Percentiles rank a stretch among this genome's conserved stretches.
phyloP scores from a whole-genome alignment of 2,329 filamentous ascomycete genomes.

The Curvularia verruculosa region DNA sequence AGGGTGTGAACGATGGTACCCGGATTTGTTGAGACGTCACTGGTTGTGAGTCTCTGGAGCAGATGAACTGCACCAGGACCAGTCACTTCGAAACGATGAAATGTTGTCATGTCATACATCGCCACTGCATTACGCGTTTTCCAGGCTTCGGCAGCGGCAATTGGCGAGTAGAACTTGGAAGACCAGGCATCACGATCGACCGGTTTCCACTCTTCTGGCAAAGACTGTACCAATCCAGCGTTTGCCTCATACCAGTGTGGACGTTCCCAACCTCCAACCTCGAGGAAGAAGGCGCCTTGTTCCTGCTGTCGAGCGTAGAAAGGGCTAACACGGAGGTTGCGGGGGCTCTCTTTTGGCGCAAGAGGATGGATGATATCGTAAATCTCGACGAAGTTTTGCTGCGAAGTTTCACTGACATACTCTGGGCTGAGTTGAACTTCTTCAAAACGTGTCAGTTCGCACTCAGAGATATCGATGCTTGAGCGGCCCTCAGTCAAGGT shows the following conservation, averaged over 20 bases:
- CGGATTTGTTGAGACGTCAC: constrained; percentile 55
- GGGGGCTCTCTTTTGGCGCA: constrained; percentile 62
- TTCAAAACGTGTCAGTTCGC: constrained; percentile 66
- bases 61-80: constrained; percentile 64
- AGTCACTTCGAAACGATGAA: constrained; percentile 63
- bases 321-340: constrained; percentile 64
- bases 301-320: constrained; percentile 62
- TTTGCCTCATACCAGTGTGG: constrained; percentile 68
- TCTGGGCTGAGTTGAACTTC: constrained; percentile 62
- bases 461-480: constrained; percentile 63
- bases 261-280: constrained; percentile 66
- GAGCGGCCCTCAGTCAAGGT: constrained; percentile 63
- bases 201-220: constrained; percentile 63
- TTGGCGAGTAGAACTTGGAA: constrained; percentile 61
- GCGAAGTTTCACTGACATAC: constrained; percentile 65
- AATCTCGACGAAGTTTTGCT: constrained; percentile 67
- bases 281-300: constrained; percentile 65
- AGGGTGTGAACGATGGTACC: constrained; percentile 64
- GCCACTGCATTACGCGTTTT: constrained; percentile 67
- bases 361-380: constrained; percentile 69
- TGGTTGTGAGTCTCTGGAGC: constrained; percentile 61
- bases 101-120: constrained; percentile 68
- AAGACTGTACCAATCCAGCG: constrained; percentile 55
- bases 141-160: constrained; percentile 67
- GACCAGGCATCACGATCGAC: constrained; percentile 66